Base-by-base conservation (phyloP, 1,284 basidiomycete genomes). In the Apiotrichum siamense region DNA sequence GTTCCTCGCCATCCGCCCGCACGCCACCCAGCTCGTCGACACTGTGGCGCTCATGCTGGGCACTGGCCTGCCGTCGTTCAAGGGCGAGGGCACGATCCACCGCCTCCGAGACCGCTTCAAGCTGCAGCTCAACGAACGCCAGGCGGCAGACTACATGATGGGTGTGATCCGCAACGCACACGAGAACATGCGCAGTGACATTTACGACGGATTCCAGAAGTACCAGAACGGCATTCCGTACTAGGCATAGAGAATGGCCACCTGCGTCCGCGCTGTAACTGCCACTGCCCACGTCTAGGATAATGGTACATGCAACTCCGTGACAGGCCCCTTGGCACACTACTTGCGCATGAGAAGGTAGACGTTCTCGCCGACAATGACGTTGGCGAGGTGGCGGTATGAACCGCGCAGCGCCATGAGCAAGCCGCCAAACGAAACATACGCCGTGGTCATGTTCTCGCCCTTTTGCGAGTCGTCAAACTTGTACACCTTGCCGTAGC, bases 401-500 rank as follows among this genome's bases (percentile, higher is more conserved):
- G 85, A 88, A 6, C 94, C 94, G 40, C 90, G 87, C 52, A 98
- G 77, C 2, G 94, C 92, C 85, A 98, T 87, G 43, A 98, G 79
- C 25, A 98, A 79, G n/a, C 94, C 94, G 39, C 94, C 94, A 61
- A 96, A 98, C 4, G 91, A 97, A 42, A 86, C 86, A 70, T 97
- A 98, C 27, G 87, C 93, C 26, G 93, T 97, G 47, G 73, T 75
- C 60, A 67, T 61, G 55, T 66, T 66, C 10, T 73, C 70, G n/a
- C 83, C 80, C 21, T 82, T 82, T 59, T 85, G 86, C 25, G 67
- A 67, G 52, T 88, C 85, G 71, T 98, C 94, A 70, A 96, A 97
- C 70, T 93, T 91, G 80, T 98, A 98, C 42, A 98, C 87, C 83
- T 96, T 97, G 39, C 94, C 94, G 70, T 90, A 92, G 93, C 97